phyloP scores from a whole-genome alignment of 805 yeast species.

The Teunomyces funiuensis region DNA sequence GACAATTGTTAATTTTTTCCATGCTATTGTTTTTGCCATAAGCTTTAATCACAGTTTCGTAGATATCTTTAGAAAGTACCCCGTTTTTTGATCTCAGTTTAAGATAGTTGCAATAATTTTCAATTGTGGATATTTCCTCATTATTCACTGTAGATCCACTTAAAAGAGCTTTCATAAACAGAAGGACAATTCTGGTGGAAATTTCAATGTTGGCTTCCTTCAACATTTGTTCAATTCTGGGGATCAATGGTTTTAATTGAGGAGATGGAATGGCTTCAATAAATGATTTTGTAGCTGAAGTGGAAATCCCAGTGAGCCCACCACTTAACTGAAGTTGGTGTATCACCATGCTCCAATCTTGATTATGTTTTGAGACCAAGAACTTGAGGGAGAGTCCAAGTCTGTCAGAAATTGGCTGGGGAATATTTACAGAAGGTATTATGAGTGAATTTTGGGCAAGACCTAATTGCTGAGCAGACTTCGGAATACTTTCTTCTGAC shows the following conservation, averaged over 20 bases:
- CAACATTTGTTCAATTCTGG: slow-evolving; percentile 37
- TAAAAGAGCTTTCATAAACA: slow-evolving; percentile 37
- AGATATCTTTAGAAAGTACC: slow-evolving; percentile 38
- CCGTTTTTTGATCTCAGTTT: slow-evolving; percentile 17
- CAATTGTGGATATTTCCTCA: slow-evolving; percentile 27
- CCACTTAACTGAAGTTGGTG: slow-evolving; percentile 33
- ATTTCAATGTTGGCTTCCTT: slow-evolving; percentile 28
- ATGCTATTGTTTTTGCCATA: slow-evolving; percentile 43
- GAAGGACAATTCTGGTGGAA: slow-evolving; percentile 35
- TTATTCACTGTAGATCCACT: slow-evolving; percentile 19
- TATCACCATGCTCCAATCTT: slow-evolving; percentile 50
- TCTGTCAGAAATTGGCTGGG: slow-evolving; percentile 33
- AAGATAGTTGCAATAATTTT: slow-evolving; percentile 29
- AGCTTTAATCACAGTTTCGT: slow-evolving; percentile 45
- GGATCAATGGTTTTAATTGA: slow-evolving; percentile 34
- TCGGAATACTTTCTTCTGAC: background rate
- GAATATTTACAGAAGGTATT: slow-evolving; percentile 28
- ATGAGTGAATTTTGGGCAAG: slow-evolving; percentile 14
- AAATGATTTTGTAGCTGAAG: slow-evolving; percentile 35
- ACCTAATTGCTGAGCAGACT: slow-evolving; percentile 9
- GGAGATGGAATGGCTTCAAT: slow-evolving; percentile 42
- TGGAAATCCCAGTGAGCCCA: slow-evolving; percentile 34
- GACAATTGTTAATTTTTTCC: slow-evolving; percentile 35
- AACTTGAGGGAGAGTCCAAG: slow-evolving; percentile 41
- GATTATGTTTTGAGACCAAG: slow-evolving; percentile 37